These are phyloP conservation scores for Hypoxylon rickii DNA, from an alignment of 495 filamentous ascomycete genomes.

Conservation along the genomic window DNA sequence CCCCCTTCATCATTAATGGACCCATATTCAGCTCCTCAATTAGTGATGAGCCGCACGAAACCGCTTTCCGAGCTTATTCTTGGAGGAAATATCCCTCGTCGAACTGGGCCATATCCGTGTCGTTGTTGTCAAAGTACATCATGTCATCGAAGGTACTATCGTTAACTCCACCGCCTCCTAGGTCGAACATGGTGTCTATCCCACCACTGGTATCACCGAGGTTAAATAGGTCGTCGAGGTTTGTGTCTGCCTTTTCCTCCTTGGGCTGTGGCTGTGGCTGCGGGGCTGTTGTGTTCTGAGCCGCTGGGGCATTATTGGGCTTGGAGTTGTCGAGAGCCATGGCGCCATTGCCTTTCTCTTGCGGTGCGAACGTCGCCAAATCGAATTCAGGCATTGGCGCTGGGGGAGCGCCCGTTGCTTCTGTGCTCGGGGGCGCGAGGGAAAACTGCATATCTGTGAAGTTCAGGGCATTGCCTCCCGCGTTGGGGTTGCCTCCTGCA, in stretches of 20 bases:
- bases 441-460: slow-evolving; percentile 55
- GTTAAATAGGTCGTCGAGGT: slow-evolving; percentile 48
- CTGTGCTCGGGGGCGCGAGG: slow-evolving; percentile 41
- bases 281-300: slow-evolving; percentile 2
- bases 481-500: slow-evolving; percentile 1
- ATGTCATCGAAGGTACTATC: slow-evolving; percentile 50
- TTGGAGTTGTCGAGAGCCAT: slow-evolving; percentile 21
- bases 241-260: slow-evolving; percentile 35
- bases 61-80: background rate
- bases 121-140: slow-evolving; percentile 44
- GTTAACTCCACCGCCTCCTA: slow-evolving; percentile 40
- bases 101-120: slow-evolving; percentile 43
- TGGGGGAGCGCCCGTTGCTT: slow-evolving; percentile 31
- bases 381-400: slow-evolving; percentile 40
- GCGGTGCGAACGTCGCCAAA: slow-evolving; percentile 35
- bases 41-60: no score
- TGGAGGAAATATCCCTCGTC: slow-evolving; percentile 41
- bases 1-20: no score
- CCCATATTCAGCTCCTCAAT: no score
- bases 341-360: slow-evolving; percentile 13
- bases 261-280: slow-evolving; percentile 26
- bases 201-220: slow-evolving; percentile 31
- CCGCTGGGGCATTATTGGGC: slow-evolving; percentile 12
- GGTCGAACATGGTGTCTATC: slow-evolving; percentile 46
- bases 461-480: slow-evolving; percentile 17